Conservation (phyloP, 352 stramenopile species). For the Paralagenidium karlingii region DNA sequence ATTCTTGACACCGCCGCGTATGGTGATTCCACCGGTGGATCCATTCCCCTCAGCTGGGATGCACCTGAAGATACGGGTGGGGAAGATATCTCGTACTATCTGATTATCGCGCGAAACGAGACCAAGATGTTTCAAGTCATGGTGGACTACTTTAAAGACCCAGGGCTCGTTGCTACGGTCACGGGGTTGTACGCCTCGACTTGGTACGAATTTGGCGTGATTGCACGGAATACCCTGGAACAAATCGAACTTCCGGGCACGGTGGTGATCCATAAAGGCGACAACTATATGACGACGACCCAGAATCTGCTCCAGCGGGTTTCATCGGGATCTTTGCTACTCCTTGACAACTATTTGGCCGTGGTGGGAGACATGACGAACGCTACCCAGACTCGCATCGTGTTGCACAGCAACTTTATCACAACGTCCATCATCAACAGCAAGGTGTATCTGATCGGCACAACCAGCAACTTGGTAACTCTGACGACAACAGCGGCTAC, state of each 20-base stretch:
- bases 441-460: slow-evolving; percentile 11
- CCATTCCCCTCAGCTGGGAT: slow-evolving; percentile 34
- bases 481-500: slow-evolving; percentile 16
- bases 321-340: background rate
- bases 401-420: slow-evolving; percentile 12
- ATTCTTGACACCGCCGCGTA: slow-evolving; percentile 4
- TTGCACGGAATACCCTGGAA: slow-evolving; percentile 18
- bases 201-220: slow-evolving; percentile 36
- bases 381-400: slow-evolving; percentile 14
- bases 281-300: background rate
- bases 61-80: slow-evolving; percentile 31
- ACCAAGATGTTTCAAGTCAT: slow-evolving; percentile 16
- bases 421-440: slow-evolving; percentile 13
- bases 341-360: background rate
- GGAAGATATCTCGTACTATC: slow-evolving; percentile 17
- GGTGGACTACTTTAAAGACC: slow-evolving; percentile 1
- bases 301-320: background rate
- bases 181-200: slow-evolving; percentile 18
- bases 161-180: slow-evolving; percentile 6
- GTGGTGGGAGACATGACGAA: slow-evolving; percentile 24
- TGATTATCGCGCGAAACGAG: slow-evolving; percentile 15
- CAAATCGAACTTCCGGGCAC: slow-evolving; percentile 11
- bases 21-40: slow-evolving; percentile 21
- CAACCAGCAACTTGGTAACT: slow-evolving; percentile 14
- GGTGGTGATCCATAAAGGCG: too few species aligned